Conservation (phyloP, 768 basidiomycete species). For the Suillus fuscotomentosus region DNA sequence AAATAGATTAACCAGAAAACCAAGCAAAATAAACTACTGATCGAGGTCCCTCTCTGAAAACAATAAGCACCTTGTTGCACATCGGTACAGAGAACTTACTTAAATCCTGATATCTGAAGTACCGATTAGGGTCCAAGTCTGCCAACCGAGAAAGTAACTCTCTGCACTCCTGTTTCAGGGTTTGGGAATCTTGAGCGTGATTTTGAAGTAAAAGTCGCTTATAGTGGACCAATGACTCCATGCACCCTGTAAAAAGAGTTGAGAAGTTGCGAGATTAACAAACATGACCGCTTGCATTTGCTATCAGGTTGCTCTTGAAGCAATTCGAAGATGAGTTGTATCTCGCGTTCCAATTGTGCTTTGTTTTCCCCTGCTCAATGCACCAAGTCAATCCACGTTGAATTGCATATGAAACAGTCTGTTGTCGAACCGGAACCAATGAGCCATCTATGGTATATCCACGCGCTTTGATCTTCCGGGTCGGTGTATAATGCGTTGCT, state of each 20-base stretch:
- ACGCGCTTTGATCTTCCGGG: constrained; percentile 93
- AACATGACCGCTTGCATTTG: constrained; percentile 61
- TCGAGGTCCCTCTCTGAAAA: neutral
- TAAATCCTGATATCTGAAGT: constrained; percentile 66
- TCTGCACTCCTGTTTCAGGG: constrained; percentile 45
- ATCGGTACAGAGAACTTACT: constrained; percentile 34
- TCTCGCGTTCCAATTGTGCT: constrained; percentile 67
- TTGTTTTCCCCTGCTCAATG: constrained; percentile 52
- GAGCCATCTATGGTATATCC: constrained; percentile 99
- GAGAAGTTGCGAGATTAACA: neutral
- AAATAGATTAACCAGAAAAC: neutral
- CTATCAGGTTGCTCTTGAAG: constrained; percentile 88
- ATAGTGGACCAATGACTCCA: constrained; percentile 90
- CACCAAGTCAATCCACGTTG: neutral
- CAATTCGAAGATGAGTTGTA: constrained; percentile 76
- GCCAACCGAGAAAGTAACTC: constrained; percentile 55
- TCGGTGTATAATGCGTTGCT: constrained; percentile 96
- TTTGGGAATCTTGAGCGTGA: constrained; percentile 36
- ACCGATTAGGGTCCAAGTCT: constrained; percentile 63
- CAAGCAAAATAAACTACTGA: neutral
- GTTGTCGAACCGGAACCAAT: constrained; percentile 65
- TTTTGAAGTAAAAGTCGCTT: constrained; percentile 63
- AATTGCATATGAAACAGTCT: neutral
- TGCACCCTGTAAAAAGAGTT: constrained; percentile 65
- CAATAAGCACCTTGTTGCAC: neutral